Evolutionary conservation across 495 filamentous ascomycete genomes (phyloP).

Genomic region (Xylaria telfairii): DNA sequence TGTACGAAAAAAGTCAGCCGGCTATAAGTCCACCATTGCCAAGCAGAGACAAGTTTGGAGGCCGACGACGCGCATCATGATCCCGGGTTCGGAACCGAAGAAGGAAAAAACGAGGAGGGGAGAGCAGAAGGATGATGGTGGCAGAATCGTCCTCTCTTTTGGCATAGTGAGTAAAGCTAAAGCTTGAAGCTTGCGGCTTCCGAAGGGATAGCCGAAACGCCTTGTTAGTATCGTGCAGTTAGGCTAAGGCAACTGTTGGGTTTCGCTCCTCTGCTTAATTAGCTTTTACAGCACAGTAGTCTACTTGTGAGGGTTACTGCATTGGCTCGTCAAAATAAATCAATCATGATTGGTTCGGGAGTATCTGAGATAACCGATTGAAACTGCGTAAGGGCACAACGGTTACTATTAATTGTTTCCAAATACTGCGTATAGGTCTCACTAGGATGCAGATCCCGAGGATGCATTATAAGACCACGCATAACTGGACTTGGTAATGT

Average conservation of each 20-base stretch:
- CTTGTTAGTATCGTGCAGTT: neutral
- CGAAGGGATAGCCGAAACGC: neutral
- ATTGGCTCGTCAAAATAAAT: slow-evolving; percentile 10
- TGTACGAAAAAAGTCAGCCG: slow-evolving; percentile 3
- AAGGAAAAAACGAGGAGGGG: neutral
- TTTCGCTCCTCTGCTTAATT: neutral
- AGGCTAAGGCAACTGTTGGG: neutral
- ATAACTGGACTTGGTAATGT: slow-evolving; percentile 21
- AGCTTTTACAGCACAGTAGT: too few relatives aligned
- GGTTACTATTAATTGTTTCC: slow-evolving; percentile 20
- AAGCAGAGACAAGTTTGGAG: neutral
- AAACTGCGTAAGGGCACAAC: slow-evolving; percentile 15
- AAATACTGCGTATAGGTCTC: slow-evolving; percentile 25
- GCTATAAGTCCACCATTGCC: slow-evolving; percentile 5
- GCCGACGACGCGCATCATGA: neutral
- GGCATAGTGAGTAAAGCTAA: neutral
- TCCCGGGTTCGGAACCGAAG: slow-evolving; percentile 6
- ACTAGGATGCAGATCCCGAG: slow-evolving; percentile 22
- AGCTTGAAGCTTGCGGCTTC: neutral
- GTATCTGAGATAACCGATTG: slow-evolving; percentile 26
- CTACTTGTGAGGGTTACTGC: neutral
- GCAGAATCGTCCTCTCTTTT: neutral
- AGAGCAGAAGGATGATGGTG: neutral
- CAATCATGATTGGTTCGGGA: slow-evolving; percentile 24
- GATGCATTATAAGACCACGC: slow-evolving; percentile 12